phyloP scores from a whole-genome alignment of 164 flowering plant genomes.

The Dillenia turbinata region DNA sequence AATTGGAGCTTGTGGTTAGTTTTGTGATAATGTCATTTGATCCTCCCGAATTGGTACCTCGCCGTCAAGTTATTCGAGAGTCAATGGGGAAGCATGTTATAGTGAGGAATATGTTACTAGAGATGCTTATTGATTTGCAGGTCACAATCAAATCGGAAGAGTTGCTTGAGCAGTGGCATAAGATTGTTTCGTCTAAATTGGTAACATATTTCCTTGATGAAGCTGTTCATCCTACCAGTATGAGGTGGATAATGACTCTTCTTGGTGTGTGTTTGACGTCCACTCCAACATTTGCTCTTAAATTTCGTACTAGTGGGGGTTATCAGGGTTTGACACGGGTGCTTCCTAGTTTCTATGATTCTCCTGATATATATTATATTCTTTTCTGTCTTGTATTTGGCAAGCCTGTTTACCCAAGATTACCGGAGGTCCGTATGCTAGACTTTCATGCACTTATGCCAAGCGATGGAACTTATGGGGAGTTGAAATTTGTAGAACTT shows the following conservation, averaged over 20 bases:
- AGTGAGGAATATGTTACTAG: slow-evolving; percentile 93
- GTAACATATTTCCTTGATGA: slow-evolving; percentile 96
- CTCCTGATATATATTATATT: slow-evolving; percentile 95
- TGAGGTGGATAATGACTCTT: slow-evolving; percentile 99
- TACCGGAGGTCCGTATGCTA: slow-evolving; percentile 98
- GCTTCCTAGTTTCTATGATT: slow-evolving; percentile 92
- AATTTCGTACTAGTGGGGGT: slow-evolving; percentile 91
- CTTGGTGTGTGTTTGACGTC: slow-evolving; percentile 96
- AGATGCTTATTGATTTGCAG: slow-evolving; percentile 97
- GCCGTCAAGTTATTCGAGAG: slow-evolving; percentile 62
- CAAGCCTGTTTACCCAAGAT: slow-evolving; percentile 93
- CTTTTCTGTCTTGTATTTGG: slow-evolving; percentile 95
- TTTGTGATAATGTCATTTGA: slow-evolving; percentile 99
- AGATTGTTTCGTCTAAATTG: slow-evolving; percentile 87
- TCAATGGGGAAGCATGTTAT: slow-evolving; percentile 98
- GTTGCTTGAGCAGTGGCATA: slow-evolving; percentile 97
- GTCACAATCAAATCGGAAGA: slow-evolving; percentile 87
- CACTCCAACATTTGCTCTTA: slow-evolving; percentile 86
- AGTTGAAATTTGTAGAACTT: slow-evolving; percentile 83
- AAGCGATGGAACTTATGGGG: slow-evolving; percentile 65
- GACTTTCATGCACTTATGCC: slow-evolving; percentile 98
- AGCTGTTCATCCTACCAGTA: slow-evolving; percentile 97
- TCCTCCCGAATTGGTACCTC: slow-evolving; percentile 70
- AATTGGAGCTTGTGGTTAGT: slow-evolving; percentile 87
- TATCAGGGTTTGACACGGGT: slow-evolving; percentile 79